Base-by-base conservation (phyloP, 768 basidiomycete genomes). In the Pleurotus cornucopiae region DNA sequence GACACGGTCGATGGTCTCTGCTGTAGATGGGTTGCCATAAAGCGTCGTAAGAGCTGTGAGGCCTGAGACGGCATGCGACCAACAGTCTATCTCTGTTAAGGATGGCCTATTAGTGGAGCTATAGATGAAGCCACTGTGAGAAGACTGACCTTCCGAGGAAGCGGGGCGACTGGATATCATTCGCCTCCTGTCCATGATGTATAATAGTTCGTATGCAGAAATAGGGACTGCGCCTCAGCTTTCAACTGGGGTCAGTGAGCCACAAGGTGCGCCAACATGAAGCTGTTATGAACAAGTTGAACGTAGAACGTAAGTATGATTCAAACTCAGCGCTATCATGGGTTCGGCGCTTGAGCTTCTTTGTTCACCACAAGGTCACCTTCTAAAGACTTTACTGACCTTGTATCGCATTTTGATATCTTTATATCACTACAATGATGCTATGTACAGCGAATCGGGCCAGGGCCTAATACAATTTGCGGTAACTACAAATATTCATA, bases 71-170 rank as follows among this genome's bases (percentile, higher is more conserved):
- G 86, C 85, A 68, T 84, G 86, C 48, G 82, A 76, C 90, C 90
- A 93, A 63, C 77, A 86, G 55, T 88, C 83, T 60, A 89, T 72
- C 74, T 91, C 90, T 93, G 70, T 53, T 55, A 60, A 59, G 30
- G 11, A 34, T 34, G 30, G 7, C 9, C 11, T 34, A 34, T 34
- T 34, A 34, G 30, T 11, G 30, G 30, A 34, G 30, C 30, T 34
- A 34, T 34, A 3, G 7, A 11, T 34, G 30, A 7, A 34, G 4
- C 62, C 20, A 11, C 25, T 54, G 49, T 56, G 43, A 46, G 26
- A 56, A 37, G 44, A 56, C 74, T 57, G 67, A 86, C 90, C 90
- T 86, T 91, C 90, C 5, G 84, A 82, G 25, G 87, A 85, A 58
- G 85, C 84, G 59, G 88, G 88, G 57, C 87, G 82, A 39, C 77